Evolutionary conservation across 208 protist species (phyloP).

Genomic region (Novymonas esmeraldas): DNA sequence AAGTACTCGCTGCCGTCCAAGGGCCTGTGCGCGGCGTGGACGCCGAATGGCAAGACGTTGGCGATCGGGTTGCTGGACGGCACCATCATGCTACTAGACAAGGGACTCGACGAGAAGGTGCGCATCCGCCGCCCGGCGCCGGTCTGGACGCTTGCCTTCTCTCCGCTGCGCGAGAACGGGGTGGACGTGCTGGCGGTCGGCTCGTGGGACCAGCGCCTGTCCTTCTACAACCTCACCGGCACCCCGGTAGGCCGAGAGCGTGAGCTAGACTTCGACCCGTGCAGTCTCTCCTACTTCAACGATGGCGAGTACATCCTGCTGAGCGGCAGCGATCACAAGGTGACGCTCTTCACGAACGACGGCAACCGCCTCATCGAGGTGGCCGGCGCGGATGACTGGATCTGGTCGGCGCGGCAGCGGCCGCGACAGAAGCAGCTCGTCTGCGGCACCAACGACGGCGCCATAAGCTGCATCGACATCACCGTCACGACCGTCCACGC

Average conservation of each 20-base stretch:
- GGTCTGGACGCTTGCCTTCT: conserved; percentile 95
- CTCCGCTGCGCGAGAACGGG: conserved; percentile 83
- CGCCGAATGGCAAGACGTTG: conserved; percentile 92
- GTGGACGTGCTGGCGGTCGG: conserved; percentile 93
- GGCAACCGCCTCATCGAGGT: conserved; percentile 86
- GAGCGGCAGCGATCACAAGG: conserved; percentile 92
- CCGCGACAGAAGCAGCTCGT: conserved; percentile 85
- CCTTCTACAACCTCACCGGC: conserved; percentile 95
- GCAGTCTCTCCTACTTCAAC: conserved; percentile 89
- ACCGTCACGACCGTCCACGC: conserved; percentile 91
- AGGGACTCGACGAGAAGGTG: conserved; percentile 54
- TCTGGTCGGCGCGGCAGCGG: conserved; percentile 81
- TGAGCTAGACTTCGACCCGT: conserved; percentile 94
- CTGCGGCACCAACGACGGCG: conserved; percentile 91
- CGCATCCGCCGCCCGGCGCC: conserved; percentile 85
- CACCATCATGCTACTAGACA: conserved; percentile 44
- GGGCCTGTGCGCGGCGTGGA: conserved; percentile 93
- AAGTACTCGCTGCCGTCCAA: conserved; percentile 90
- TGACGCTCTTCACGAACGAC: conserved; percentile 89
- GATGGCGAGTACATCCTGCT: conserved; percentile 95
- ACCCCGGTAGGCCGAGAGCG: conserved; percentile 66
- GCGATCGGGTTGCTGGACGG: conserved; percentile 94
- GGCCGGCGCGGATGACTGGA: conserved; percentile 78
- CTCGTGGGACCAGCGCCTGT: conserved; percentile 95
- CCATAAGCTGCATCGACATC: conserved; percentile 88